These are phyloP conservation scores for Metschnikowia orientalis DNA, from an alignment of 805 yeast species.

Conservation along the genomic window DNA sequence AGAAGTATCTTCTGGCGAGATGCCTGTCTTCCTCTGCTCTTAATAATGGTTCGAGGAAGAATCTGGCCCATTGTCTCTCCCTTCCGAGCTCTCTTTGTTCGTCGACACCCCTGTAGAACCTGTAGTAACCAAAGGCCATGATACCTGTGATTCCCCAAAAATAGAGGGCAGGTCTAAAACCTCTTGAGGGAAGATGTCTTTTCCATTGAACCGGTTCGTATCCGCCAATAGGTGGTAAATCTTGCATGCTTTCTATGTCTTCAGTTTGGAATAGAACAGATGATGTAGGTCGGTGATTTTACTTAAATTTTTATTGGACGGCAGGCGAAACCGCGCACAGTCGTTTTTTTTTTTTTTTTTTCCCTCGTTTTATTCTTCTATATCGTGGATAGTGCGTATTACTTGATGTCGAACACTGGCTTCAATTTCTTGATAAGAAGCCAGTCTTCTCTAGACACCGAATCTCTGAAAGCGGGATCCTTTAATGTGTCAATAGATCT, in stretches of 20 bases:
- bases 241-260: conserved; percentile 48
- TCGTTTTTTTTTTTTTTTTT: conserved; percentile 1
- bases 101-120: conserved; percentile 59
- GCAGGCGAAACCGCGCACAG: conserved; percentile 4
- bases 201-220: conserved; percentile 87
- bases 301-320: conserved; percentile 15
- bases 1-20: conserved; percentile 61
- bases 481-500: conserved; percentile 94
- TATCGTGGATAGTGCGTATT: conserved; percentile 8
- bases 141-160: conserved; percentile 59
- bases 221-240: conserved; percentile 83
- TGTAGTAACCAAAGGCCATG: conserved; percentile 70
- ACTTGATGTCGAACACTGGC: conserved; percentile 79
- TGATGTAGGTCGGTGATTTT: conserved; percentile 8
- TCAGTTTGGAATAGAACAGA: not conserved
- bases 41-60: conserved; percentile 65
- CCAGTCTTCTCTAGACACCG: conserved; percentile 96
- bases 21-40: conserved; percentile 83
- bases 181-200: conserved; percentile 79
- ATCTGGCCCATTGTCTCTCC: conserved; percentile 75
- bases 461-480: conserved; percentile 95
- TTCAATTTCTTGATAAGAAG: conserved; percentile 82
- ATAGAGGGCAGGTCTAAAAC: conserved; percentile 74
- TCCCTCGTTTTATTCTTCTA: conserved; percentile 2
- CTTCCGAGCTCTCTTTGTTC: conserved; percentile 72